Percentiles rank a stretch among this genome's conserved stretches.
Conservation (phyloP, 257 asterid species). For the Haberlea rhodopensis region DNA sequence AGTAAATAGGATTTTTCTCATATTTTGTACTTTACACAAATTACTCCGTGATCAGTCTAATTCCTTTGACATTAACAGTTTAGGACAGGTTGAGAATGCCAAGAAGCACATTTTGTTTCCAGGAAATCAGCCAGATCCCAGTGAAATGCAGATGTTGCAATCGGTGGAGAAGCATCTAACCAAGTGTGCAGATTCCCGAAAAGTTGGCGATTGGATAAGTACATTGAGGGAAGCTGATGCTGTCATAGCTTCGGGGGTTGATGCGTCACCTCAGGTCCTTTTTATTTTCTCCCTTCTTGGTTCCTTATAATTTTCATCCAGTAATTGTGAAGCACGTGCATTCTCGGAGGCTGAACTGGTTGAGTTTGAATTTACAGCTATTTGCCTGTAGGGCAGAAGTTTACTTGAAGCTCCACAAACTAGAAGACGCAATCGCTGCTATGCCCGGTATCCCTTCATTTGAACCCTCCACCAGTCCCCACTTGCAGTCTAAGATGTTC, state of each 20-base stretch:
- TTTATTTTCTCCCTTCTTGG: not conserved
- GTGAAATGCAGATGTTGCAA: slow-evolving; percentile 59
- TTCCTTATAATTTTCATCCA: not conserved
- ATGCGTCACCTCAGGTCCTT: slow-evolving; percentile 68
- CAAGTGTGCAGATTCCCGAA: slow-evolving; percentile 64
- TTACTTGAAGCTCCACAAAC: slow-evolving; percentile 68
- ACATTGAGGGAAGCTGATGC: slow-evolving; percentile 68
- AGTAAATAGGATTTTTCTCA: slow-evolving; percentile 7
- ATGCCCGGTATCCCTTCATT: slow-evolving; percentile 46
- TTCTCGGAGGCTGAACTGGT: slow-evolving; percentile 28
- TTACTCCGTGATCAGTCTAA: slow-evolving; percentile 31
- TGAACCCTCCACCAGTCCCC: slow-evolving; percentile 22
- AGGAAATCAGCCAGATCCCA: slow-evolving; percentile 51
- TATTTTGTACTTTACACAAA: slow-evolving; percentile 7
- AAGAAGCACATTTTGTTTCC: slow-evolving; percentile 52
- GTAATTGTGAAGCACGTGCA: too few species aligned
- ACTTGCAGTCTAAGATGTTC: slow-evolving; percentile 45
- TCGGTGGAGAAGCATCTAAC: slow-evolving; percentile 59
- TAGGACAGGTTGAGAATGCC: slow-evolving; percentile 71
- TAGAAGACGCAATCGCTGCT: slow-evolving; percentile 54
- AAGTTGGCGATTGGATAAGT: slow-evolving; percentile 69
- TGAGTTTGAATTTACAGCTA: slow-evolving; percentile 59
- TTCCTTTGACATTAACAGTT: slow-evolving; percentile 43
- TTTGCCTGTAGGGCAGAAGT: slow-evolving; percentile 88
- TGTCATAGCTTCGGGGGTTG: slow-evolving; percentile 80